Conservation (phyloP, 2,329 filamentous ascomycete species). For the Sporothrix brunneoviolacea region DNA sequence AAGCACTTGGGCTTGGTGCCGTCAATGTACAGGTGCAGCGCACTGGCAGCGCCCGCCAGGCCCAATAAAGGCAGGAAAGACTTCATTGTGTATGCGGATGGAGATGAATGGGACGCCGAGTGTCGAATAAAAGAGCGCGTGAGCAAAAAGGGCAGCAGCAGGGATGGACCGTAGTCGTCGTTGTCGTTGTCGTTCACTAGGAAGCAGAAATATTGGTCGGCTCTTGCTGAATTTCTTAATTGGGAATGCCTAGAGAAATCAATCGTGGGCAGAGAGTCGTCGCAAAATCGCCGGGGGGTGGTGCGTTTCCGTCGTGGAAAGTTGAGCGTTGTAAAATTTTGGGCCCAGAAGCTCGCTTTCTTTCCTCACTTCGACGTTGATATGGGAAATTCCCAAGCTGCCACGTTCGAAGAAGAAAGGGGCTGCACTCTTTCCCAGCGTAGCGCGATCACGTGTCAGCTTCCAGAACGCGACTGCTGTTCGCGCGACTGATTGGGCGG, state of each 20-base stretch:
- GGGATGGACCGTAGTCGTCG: background rate
- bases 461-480: constrained; percentile 5
- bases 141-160: background rate
- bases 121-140: too few relatives aligned
- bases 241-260: background rate
- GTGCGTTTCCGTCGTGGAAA: background rate
- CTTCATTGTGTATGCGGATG: constrained; percentile 42
- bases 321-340: too few relatives aligned
- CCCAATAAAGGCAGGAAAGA: constrained; percentile 59
- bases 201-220: too few relatives aligned
- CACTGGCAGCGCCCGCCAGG: constrained; percentile 61
- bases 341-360: constrained; percentile 9
- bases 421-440: background rate
- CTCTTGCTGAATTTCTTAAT: too few relatives aligned
- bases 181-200: constrained; percentile 2
- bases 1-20: constrained; percentile 85
- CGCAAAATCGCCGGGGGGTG: background rate
- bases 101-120: too few relatives aligned
- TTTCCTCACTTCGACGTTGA: constrained; percentile 4
- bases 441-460: constrained; percentile 3
- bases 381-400: constrained; percentile 3
- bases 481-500: constrained; percentile 10
- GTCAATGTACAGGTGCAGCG: constrained; percentile 94
- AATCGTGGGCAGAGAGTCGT: background rate
- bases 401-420: constrained; percentile 13